phyloP scores from a whole-genome alignment of 495 filamentous ascomycete species.

The Bacidia rubella region DNA sequence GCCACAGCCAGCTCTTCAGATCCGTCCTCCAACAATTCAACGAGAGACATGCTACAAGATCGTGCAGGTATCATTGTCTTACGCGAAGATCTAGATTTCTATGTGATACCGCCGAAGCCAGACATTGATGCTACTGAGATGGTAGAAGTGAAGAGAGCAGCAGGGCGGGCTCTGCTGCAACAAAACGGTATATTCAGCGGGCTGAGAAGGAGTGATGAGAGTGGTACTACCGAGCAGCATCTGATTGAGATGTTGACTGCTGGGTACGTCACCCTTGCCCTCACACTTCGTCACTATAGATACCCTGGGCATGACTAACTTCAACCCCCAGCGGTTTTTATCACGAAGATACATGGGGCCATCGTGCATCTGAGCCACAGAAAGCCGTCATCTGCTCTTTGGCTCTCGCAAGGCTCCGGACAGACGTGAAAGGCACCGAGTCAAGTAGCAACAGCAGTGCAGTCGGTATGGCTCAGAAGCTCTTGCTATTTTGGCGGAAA shows the following conservation, averaged over 20 bases:
- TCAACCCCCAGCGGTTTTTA: constrained; percentile 66
- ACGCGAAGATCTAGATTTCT: constrained; percentile 94
- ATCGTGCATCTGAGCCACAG: constrained; percentile 88
- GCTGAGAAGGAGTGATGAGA: constrained; percentile 83
- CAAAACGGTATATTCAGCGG: constrained; percentile 97
- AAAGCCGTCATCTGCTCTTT: constrained; percentile 97
- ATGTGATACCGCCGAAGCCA: constrained; percentile 77
- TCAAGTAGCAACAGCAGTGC: constrained; percentile 54
- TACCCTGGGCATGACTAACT: constrained; percentile 10
- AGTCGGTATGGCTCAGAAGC: constrained; percentile 97
- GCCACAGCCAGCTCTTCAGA: constrained; percentile 47
- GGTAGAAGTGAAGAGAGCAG: constrained; percentile 93
- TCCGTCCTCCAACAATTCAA: constrained; percentile 47
- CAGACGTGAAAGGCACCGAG: constrained; percentile 68
- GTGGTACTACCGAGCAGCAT: constrained; percentile 94
- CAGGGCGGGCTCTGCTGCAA: constrained; percentile 67
- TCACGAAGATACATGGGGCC: constrained; percentile 87
- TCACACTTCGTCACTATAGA: background rate
- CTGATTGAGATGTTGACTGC: constrained; percentile 99
- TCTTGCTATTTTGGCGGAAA: constrained; percentile 96
- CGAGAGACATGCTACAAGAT: constrained; percentile 66
- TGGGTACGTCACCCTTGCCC: constrained; percentile 46
- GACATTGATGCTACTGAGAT: constrained; percentile 83
- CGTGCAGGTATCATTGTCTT: constrained; percentile 95
- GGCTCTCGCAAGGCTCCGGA: constrained; percentile 81